Evolutionary conservation across 495 filamentous ascomycete species (phyloP), one percentile per base, ranked within the genome.

Genomic region (Extremus antarcticus): DNA sequence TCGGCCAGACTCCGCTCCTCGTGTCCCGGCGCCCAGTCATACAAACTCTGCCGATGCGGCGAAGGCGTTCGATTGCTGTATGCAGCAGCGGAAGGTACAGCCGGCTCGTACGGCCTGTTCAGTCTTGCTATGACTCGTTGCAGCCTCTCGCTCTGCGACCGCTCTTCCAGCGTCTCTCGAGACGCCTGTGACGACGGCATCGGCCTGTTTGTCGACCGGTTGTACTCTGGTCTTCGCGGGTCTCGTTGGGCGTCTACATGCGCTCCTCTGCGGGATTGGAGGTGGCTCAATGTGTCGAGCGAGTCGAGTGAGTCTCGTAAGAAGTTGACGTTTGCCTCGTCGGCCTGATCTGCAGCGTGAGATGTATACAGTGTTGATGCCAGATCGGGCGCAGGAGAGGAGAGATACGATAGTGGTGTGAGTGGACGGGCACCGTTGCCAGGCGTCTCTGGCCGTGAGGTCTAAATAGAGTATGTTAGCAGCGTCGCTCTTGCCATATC

Each of bases 261-360:
- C 19, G 43, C 11, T 20, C 11, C 13, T 53, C 50, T 25, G 47
- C 46, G n/a, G 23, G 50, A 10, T 19, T 51, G 11, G 32, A 32
- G 10, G 16, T 9, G 22, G 24, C 23, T 53, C n/a, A 20, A 3
- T 2, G 20, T 51, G 3, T 56, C 53, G 2, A 51, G 39, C 17
- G n/a, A 17, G 3, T 60, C 57, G n/a, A 56, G 48, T 16, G 57
- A 55, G 47, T 55, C 24, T 35, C 80, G 75, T 48, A 83, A 67
- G 57, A 81, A 81, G 65, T 68, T 77, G 51, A 82, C 72, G 68
- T 82, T 81, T 53, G 76, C 79, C 63, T 78, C 76, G 51, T 82
- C 73, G 32, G 74, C 75, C 56, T 76, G 77, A 58, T 81, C 75
- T 57, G 75, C 76, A 39, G 70, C 66, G 54, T 72, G 69, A 45